Evolutionary conservation across 2,329 filamentous ascomycete genomes (phyloP), one percentile per base, ranked within the genome.

Genomic region (Fusarium verrucosum): DNA sequence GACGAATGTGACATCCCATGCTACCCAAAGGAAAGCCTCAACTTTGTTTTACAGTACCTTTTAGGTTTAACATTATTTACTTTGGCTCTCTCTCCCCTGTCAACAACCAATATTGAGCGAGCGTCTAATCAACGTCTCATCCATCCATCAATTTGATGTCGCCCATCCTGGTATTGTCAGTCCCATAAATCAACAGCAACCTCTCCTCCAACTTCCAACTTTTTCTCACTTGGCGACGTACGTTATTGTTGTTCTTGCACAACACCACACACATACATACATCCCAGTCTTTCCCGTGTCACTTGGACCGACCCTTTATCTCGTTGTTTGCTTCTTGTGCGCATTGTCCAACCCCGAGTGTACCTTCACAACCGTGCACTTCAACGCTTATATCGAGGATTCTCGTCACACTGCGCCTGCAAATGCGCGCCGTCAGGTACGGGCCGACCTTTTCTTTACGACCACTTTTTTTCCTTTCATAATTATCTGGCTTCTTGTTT

Each of bases 401-500:
- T 40, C 4, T 41, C n/a, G 57, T 66, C 44, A 32, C 54, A 67
- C 63, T 41, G 58, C 63, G 14, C 23, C 50, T 66, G 53, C 63
- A 56, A 45, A 55, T 58, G 57, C 61, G 62, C 49, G 45, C 54
- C 61, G 50, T 57, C 58, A 66, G 63, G 63, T 67, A 67, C 59
- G 59, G 49, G 30, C 44, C 62, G 52, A 58, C 56, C 23, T 51
- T 32, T 25, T 42, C 19, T 23, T 19, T 10, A 17, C 23, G 10
- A 11, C 49, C 28, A 46, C 28, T 20, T 40, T 35, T 41, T 49
- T 38, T 43, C 50, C 52, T 60, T 36, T 47, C 54, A 47, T 38
- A 20, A 20, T 7, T 37, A 23, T 23, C 22, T 55, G 10, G 23
- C 42, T 26, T 58, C 20, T 28, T 25, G 22, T 42, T 32, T 59